These are phyloP conservation scores for Bremia lactucae DNA, from an alignment of 352 stramenopile species.

Conservation along the genomic window DNA sequence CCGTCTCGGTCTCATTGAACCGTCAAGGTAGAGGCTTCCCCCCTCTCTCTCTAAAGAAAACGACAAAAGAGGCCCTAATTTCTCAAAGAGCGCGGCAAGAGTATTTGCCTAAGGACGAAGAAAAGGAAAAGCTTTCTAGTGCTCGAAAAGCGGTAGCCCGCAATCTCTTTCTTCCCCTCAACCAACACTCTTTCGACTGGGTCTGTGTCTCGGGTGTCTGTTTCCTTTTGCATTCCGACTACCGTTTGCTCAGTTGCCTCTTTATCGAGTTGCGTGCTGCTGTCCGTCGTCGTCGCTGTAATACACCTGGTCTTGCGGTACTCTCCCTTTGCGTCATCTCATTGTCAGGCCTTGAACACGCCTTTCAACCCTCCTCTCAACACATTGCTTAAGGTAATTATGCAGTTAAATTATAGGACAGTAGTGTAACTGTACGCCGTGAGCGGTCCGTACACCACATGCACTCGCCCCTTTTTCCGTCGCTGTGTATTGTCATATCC, in stretches of 20 bases:
- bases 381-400: conserved; percentile 23
- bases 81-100: conserved; percentile 14
- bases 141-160: conserved; percentile 7
- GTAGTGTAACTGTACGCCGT: background rate
- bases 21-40: conserved; percentile 19
- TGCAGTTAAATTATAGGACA: conserved; percentile 6
- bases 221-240: conserved; percentile 21
- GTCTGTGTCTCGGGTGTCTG: background rate
- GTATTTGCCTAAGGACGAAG: background rate
- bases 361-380: conserved; percentile 3
- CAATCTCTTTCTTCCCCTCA: background rate
- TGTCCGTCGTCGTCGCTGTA: conserved; percentile 3
- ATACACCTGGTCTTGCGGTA: conserved; percentile 2
- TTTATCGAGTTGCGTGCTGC: conserved; percentile 8
- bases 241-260: conserved; percentile 1
- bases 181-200: background rate
- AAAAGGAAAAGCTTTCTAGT: too few relatives aligned
- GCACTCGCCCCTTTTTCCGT: conserved; percentile 9
- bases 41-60: conserved; percentile 9
- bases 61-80: conserved; percentile 11
- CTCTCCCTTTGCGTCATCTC: conserved; percentile 3
- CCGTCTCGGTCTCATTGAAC: conserved; percentile 9
- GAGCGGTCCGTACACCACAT: background rate
- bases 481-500: conserved; percentile 7
- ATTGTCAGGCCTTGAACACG: conserved; percentile 1